Percentiles rank a stretch among this genome's conserved stretches.
phyloP scores from a whole-genome alignment of 2,329 filamentous ascomycete genomes.

The Aureobasidium uvarum region DNA sequence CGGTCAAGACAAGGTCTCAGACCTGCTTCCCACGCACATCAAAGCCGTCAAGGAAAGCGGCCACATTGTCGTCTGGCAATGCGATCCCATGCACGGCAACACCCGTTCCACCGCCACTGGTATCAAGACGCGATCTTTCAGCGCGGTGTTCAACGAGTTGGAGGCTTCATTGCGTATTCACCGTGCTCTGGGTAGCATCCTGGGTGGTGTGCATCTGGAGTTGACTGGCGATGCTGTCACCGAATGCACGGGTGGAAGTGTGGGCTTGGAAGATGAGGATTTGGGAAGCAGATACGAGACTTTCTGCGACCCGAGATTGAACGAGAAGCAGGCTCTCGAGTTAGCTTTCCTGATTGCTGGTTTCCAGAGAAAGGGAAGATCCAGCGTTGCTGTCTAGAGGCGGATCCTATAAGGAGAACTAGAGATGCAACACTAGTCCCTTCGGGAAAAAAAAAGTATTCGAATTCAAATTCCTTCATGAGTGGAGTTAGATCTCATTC shows the following conservation, averaged over 20 bases:
- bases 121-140: conserved; percentile 90
- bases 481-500: too few relatives aligned
- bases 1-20: conserved; percentile 72
- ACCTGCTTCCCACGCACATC: conserved; percentile 80
- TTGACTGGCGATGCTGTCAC: conserved; percentile 95
- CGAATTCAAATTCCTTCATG: too few relatives aligned
- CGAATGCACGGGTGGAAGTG: conserved; percentile 89
- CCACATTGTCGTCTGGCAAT: conserved; percentile 87
- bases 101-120: conserved; percentile 66
- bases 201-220: conserved; percentile 93
- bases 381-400: not conserved
- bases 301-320: conserved; percentile 91
- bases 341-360: conserved; percentile 90
- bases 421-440: too few relatives aligned
- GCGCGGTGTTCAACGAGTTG: conserved; percentile 84
- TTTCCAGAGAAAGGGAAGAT: conserved; percentile 34
- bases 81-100: conserved; percentile 94
- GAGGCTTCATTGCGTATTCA: conserved; percentile 81
- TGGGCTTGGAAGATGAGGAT: conserved; percentile 82
- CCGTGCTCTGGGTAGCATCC: conserved; percentile 75
- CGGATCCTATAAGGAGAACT: too few relatives aligned
- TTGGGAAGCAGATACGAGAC: conserved; percentile 88
- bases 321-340: conserved; percentile 97
- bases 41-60: conserved; percentile 79
- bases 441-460: too few relatives aligned